These are phyloP conservation scores for Massarina eburnea DNA, from an alignment of 2,329 filamentous ascomycete species.

Conservation along the genomic window DNA sequence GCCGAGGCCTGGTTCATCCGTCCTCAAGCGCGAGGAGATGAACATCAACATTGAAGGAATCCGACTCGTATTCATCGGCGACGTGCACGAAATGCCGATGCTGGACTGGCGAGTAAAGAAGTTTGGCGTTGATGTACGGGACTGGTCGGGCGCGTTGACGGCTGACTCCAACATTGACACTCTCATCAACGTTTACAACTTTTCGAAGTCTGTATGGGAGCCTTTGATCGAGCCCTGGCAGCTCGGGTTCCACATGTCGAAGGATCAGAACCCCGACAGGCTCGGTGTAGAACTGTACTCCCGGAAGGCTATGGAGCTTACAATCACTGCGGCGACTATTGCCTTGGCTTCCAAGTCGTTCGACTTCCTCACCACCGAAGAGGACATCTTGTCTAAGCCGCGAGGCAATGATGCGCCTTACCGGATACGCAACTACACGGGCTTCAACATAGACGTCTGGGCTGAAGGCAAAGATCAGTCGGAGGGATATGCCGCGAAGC, in stretches of 20 bases:
- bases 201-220: constrained; percentile 98
- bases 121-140: constrained; percentile 79
- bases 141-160: constrained; percentile 88
- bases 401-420: constrained; percentile 91
- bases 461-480: constrained; percentile 69
- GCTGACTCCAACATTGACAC: constrained; percentile 90
- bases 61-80: constrained; percentile 90
- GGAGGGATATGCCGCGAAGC: constrained; percentile 70
- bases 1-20: constrained; percentile 55
- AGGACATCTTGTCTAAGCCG: constrained; percentile 92
- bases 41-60: constrained; percentile 85
- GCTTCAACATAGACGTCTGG: constrained; percentile 85
- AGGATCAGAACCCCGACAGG: constrained; percentile 71
- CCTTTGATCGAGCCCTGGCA: constrained; percentile 95
- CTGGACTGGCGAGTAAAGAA: constrained; percentile 91
- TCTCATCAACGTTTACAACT: constrained; percentile 97
- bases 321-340: constrained; percentile 89
- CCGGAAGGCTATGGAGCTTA: constrained; percentile 87
- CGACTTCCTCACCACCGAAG: constrained; percentile 81
- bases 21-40: constrained; percentile 74
- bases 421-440: constrained; percentile 91
- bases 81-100: constrained; percentile 92
- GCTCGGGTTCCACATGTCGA: constrained; percentile 85
- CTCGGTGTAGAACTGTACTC: constrained; percentile 85
- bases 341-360: constrained; percentile 91